These are phyloP conservation scores for Nymphaea thermarum DNA, from an alignment of 164 flowering plant genomes.

Conservation along the genomic window DNA sequence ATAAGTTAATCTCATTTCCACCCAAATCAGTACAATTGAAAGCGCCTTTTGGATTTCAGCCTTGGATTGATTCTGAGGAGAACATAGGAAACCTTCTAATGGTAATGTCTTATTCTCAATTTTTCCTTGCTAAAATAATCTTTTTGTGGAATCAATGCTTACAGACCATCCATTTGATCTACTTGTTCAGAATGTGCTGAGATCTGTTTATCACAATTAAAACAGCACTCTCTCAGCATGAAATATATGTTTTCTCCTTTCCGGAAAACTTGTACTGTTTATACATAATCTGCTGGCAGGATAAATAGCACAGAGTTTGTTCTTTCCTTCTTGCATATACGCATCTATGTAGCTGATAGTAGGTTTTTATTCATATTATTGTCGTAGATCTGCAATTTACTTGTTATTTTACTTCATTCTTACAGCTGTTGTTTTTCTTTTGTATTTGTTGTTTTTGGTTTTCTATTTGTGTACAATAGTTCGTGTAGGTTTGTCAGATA, in stretches of 20 bases:
- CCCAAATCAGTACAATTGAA: slow-evolving; percentile 51
- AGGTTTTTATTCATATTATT: too few species aligned
- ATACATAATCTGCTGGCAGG: not conserved
- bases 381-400: not conserved
- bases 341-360: not conserved
- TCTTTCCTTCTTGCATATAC: too few species aligned
- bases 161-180: not conserved
- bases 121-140: not conserved
- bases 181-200: not conserved
- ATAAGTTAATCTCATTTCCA: slow-evolving; percentile 47
- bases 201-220: too few species aligned
- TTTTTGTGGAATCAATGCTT: not conserved
- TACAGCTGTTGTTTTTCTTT: not conserved
- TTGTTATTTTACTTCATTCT: not conserved
- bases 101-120: slow-evolving; percentile 28
- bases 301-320: not conserved
- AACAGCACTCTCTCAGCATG: too few species aligned
- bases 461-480: not conserved
- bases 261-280: not conserved
- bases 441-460: not conserved
- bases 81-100: slow-evolving; percentile 77
- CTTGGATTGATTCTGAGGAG: slow-evolving; percentile 78
- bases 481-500: too few species aligned
- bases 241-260: too few species aligned
- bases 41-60: slow-evolving; percentile 54